These are phyloP conservation scores for Rhizophagus prolifer DNA, from an alignment of 192 early-diverging fungal species.

Conservation along the genomic window DNA sequence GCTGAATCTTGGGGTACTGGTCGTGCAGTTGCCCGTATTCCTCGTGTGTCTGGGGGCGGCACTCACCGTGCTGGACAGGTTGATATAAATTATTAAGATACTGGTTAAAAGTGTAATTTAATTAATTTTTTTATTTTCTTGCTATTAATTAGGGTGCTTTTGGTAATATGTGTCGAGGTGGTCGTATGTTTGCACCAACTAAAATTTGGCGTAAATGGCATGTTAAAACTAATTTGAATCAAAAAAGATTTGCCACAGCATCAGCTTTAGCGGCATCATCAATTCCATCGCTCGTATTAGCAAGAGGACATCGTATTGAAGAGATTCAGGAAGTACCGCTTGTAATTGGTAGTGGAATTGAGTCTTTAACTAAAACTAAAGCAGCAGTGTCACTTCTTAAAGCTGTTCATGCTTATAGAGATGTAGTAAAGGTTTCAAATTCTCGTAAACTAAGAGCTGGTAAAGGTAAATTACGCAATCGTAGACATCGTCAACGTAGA, in stretches of 20 bases:
- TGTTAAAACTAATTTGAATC: constrained; percentile 97
- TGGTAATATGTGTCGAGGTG: constrained; percentile 99
- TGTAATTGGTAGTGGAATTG: constrained; percentile 76
- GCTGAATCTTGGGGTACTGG: constrained; percentile 98
- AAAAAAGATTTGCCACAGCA: constrained; percentile 95
- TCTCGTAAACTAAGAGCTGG: constrained; percentile 97
- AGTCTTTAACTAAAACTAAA: constrained; percentile 90
- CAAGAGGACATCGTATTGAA: constrained; percentile 96
- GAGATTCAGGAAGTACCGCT: constrained; percentile 93
- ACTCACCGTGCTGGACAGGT: constrained; percentile 95
- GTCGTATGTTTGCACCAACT: constrained; percentile 99
- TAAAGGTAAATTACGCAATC: constrained; percentile 95
- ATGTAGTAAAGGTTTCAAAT: constrained; percentile 92
- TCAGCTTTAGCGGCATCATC: constrained; percentile 96
- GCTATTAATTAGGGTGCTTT: constrained; percentile 70
- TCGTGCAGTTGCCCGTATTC: constrained; percentile 99
- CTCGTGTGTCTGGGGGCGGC: constrained; percentile 94
- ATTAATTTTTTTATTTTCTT: background rate
- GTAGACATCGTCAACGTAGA: constrained; percentile 92
- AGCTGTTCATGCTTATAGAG: constrained; percentile 89
- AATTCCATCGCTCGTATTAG: constrained; percentile 85
- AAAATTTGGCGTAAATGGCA: constrained; percentile 99
- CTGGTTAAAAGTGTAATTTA: background rate
- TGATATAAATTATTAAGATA: background rate
- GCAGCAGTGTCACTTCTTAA: constrained; percentile 88